A percentile compares a stretch with the other conserved stretches of the same genome.
Evolutionary conservation across 2,329 filamentous ascomycete genomes (phyloP).

Genomic region (Fusarium annulatum): DNA sequence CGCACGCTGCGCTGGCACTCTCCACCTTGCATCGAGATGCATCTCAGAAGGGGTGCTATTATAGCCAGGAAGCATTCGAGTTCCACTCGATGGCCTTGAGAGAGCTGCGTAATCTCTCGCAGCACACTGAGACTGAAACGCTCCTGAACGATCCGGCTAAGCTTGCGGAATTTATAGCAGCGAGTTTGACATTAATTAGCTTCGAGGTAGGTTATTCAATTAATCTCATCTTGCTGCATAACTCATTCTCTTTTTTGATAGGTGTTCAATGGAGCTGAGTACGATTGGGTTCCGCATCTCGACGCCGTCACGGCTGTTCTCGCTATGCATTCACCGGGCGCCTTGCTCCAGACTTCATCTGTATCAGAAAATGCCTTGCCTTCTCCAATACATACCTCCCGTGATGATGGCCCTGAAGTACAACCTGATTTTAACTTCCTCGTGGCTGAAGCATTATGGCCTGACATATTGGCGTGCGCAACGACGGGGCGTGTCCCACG

Average conservation of each 20-base stretch:
- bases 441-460: neutral
- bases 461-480: neutral
- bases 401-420: no score
- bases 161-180: neutral
- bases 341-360: neutral
- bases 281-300: neutral
- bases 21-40: neutral
- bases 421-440: neutral
- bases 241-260: accelerated
- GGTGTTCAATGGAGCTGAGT: neutral
- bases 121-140: neutral
- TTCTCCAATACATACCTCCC: neutral
- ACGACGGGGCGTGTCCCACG: neutral
- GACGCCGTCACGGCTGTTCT: neutral
- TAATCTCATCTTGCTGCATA: neutral
- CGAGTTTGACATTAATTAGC: neutral
- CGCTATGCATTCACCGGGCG: neutral
- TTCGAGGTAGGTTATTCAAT: neutral
- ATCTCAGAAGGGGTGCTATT: neutral
- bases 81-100: neutral
- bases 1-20: neutral
- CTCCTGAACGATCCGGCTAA: neutral
- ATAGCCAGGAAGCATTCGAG: neutral
- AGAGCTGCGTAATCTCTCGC: neutral
- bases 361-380: no score